These are phyloP conservation scores for Xylariaceae sp. DNA, from an alignment of 2,329 filamentous ascomycete species.

Conservation along the genomic window DNA sequence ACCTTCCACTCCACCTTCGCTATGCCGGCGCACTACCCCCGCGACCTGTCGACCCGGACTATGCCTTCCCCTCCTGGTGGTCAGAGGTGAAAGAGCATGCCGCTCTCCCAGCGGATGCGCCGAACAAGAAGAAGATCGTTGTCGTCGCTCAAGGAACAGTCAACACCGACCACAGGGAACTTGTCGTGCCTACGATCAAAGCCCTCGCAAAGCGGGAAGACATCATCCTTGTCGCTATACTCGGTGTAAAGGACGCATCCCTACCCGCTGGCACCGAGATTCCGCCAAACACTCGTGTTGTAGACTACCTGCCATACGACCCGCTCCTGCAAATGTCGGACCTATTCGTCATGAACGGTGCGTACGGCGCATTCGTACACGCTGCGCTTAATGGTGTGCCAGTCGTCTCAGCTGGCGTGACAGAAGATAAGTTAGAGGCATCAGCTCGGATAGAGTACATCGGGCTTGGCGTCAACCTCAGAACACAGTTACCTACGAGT, in stretches of 20 bases:
- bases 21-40: slow-evolving; percentile 52
- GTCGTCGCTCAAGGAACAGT: slow-evolving; percentile 57
- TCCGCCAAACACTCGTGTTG: slow-evolving; percentile 51
- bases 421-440: slow-evolving; percentile 44
- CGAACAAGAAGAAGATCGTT: slow-evolving; percentile 48
- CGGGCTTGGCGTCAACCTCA: slow-evolving; percentile 54
- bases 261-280: slow-evolving; percentile 40
- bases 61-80: slow-evolving; percentile 54
- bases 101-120: slow-evolving; percentile 3
- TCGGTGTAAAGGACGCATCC: slow-evolving; percentile 39
- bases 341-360: slow-evolving; percentile 31
- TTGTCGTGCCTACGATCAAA: slow-evolving; percentile 53
- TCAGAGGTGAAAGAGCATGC: slow-evolving; percentile 46
- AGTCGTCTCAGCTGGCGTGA: slow-evolving; percentile 25
- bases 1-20: slow-evolving; percentile 48
- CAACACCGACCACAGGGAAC: slow-evolving; percentile 46
- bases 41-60: slow-evolving; percentile 38
- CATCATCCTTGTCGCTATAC: slow-evolving; percentile 46
- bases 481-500: slow-evolving; percentile 40
- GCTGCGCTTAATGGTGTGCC: slow-evolving; percentile 26
- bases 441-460: slow-evolving; percentile 50
- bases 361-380: slow-evolving; percentile 48
- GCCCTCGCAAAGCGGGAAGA: slow-evolving; percentile 52
- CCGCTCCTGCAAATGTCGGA: slow-evolving; percentile 51
- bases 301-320: slow-evolving; percentile 58